Conservation (phyloP, 768 basidiomycete genomes). For the Mycena galopus region DNA sequence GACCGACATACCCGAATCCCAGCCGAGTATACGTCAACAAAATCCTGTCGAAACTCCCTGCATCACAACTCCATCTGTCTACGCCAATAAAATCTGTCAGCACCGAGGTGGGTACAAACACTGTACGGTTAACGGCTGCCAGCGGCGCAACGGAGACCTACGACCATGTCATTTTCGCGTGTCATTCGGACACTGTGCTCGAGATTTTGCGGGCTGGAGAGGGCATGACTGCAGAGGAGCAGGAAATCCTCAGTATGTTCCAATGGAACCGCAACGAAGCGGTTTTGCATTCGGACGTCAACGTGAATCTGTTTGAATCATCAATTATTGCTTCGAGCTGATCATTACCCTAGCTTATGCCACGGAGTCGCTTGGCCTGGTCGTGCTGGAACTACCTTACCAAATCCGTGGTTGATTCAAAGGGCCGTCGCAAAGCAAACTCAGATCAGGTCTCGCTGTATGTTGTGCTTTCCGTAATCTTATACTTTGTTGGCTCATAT, state of each 20-base stretch:
- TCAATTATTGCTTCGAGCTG: background rate
- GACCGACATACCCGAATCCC: background rate
- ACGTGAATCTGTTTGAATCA: slow-evolving; percentile 52
- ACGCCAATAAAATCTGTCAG: slow-evolving; percentile 66
- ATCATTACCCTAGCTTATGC: slow-evolving; percentile 70
- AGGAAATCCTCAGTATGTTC: slow-evolving; percentile 68
- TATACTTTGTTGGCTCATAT: slow-evolving; percentile 12
- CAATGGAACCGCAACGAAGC: slow-evolving; percentile 78
- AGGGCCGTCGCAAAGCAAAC: slow-evolving; percentile 58
- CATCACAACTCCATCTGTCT: slow-evolving; percentile 67
- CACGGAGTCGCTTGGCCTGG: slow-evolving; percentile 70
- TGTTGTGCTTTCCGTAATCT: slow-evolving; percentile 48
- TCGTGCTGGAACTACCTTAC: slow-evolving; percentile 88
- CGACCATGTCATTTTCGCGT: slow-evolving; percentile 82
- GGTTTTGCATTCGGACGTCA: slow-evolving; percentile 73
- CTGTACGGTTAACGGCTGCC: slow-evolving; percentile 61
- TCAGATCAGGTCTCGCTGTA: slow-evolving; percentile 74
- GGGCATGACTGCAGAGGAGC: slow-evolving; percentile 65
- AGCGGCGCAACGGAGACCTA: slow-evolving; percentile 60
- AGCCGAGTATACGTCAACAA: slow-evolving; percentile 77
- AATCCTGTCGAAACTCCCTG: slow-evolving; percentile 68
- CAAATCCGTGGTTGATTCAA: slow-evolving; percentile 51
- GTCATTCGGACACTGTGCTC: slow-evolving; percentile 77
- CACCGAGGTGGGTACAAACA: slow-evolving; percentile 35
- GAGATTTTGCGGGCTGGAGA: slow-evolving; percentile 63